Percentiles rank a stretch among this genome's conserved stretches.
Conservation (phyloP, 129 eudicot species). For the sunflower (Helianthus annuus) region HanXRQr2.0-SUNRISE NC_035437.2:126291362-126291861, state of each 20-base stretch:
- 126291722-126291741: conserved; percentile 71
- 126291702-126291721: conserved; percentile 78
- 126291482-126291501: conserved; percentile 48
- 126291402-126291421: conserved; percentile 63
- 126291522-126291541: conserved; percentile 89
- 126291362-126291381: conserved; percentile 95
- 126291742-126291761: conserved; percentile 95
- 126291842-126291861: conserved; percentile 54
- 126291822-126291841: conserved; percentile 89
- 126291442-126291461: not conserved
- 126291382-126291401: conserved; percentile 92
- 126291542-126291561: conserved; percentile 84
- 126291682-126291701: conserved; percentile 83
- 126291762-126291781: conserved; percentile 96
- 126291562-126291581: conserved; percentile 99
- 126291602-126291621: not conserved
- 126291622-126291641: conserved; percentile 6
- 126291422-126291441: not conserved
- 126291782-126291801: conserved; percentile 92
- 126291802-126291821: conserved; percentile 87
- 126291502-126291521: conserved; percentile 59
- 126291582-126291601: not conserved
- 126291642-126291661: conserved; percentile 49
- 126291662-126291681: conserved; percentile 95
- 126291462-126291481: not conserved